Conservation (phyloP, 78 protist genomes). For the Tieghemostelium lacteum region DNA sequence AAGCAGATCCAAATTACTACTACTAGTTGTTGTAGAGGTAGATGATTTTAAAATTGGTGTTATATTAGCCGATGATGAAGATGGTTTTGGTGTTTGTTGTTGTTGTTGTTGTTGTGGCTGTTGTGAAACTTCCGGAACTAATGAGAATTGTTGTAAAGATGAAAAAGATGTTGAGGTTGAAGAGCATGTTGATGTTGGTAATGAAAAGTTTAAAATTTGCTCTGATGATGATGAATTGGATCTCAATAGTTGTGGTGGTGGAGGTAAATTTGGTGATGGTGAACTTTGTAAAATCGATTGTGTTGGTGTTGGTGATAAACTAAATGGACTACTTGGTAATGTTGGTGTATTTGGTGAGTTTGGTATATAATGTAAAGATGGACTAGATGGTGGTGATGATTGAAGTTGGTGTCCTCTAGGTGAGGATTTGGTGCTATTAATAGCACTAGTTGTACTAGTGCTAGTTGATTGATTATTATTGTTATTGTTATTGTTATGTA, state of each 20-base stretch:
- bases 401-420: neutral
- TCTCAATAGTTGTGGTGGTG: neutral
- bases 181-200: neutral
- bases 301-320: slow-evolving; percentile 16
- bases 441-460: neutral
- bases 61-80: no score
- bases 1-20: neutral
- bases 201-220: neutral
- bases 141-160: neutral
- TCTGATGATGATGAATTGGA: neutral
- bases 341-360: slow-evolving; percentile 16
- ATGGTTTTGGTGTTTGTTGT: neutral
- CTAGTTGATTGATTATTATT: neutral
- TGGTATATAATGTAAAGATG: slow-evolving; percentile 40
- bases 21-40: slow-evolving; percentile 2
- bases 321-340: neutral
- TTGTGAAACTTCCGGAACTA: neutral
- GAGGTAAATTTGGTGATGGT: neutral
- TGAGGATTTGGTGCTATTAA: neutral
- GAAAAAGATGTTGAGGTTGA: neutral
- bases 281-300: neutral
- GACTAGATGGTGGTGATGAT: slow-evolving; percentile 29
- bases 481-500: neutral
- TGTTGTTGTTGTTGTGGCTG: neutral
- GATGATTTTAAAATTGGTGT: no score